Percentiles rank a stretch among this genome's conserved stretches.
These are phyloP conservation scores for Suillus variegatus DNA, from an alignment of 768 basidiomycete species.

Conservation along the genomic window DNA sequence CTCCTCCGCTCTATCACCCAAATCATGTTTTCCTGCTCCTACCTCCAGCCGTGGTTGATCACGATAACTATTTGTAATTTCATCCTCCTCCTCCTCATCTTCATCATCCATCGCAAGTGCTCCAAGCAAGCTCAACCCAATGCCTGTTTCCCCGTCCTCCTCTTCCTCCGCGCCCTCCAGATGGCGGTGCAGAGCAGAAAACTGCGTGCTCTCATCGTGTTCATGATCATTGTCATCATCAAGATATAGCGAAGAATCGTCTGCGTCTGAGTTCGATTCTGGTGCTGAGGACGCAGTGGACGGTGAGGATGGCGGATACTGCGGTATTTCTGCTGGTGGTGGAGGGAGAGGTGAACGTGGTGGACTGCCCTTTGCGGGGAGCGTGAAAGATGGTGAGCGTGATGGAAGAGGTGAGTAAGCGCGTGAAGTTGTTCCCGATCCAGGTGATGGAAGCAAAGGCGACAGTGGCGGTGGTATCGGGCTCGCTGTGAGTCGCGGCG, in stretches of 20 bases:
- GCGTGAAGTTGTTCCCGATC: constrained; percentile 15
- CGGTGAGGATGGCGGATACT: constrained; percentile 14
- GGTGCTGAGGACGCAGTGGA: constrained; percentile 3
- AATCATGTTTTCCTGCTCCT: background rate
- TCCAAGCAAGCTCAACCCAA: constrained; percentile 68
- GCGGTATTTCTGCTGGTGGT: constrained; percentile 7
- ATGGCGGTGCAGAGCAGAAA: constrained; percentile 24
- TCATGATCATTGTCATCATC: constrained; percentile 9
- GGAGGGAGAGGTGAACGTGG: constrained; percentile 11
- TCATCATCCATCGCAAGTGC: constrained; percentile 41
- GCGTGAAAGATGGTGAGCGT: constrained; percentile 17
- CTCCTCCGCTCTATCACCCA: constrained; percentile 12
- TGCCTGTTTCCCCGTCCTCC: constrained; percentile 65
- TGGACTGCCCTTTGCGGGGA: constrained; percentile 3
- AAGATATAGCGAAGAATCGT: constrained; percentile 3
- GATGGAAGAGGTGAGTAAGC: constrained; percentile 28
- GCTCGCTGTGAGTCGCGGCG: constrained; percentile 21
- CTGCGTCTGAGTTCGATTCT: background rate
- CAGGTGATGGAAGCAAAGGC: constrained; percentile 11
- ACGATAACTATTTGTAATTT: constrained; percentile 18
- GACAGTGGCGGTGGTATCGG: constrained; percentile 16
- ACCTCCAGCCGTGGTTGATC: background rate
- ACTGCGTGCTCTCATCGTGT: constrained; percentile 21
- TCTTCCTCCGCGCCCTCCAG: constrained; percentile 26
- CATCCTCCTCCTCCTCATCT: constrained; percentile 22